Evolutionary conservation across 345 rosid species (phyloP).

Genomic region (Hibiscus mutabilis): DNA sequence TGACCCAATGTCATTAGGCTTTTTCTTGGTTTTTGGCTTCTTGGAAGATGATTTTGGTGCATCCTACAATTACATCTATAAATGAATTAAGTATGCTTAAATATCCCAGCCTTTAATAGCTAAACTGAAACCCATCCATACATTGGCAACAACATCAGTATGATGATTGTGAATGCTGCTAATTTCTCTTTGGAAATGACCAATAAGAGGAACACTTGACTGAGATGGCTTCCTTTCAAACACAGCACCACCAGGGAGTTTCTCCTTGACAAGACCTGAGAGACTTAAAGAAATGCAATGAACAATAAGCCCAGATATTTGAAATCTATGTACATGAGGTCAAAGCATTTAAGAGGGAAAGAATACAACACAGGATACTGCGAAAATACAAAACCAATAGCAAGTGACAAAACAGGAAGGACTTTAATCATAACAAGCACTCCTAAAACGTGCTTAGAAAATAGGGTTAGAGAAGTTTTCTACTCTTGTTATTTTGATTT

Average conservation of each 20-base stretch:
- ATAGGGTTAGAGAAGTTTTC: too few relatives aligned
- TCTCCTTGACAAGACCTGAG: slow-evolving; percentile 60
- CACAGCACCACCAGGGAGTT: slow-evolving; percentile 31
- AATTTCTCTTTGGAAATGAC: slow-evolving; percentile 38
- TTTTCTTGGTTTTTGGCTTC: slow-evolving; percentile 71
- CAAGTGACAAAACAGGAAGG: background rate
- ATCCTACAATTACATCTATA: slow-evolving; percentile 52
- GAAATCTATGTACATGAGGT: slow-evolving; percentile 15
- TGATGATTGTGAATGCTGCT: slow-evolving; percentile 33
- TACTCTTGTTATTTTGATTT: too few relatives aligned
- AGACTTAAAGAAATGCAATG: slow-evolving; percentile 54
- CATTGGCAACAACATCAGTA: slow-evolving; percentile 37
- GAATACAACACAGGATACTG: background rate
- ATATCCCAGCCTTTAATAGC: slow-evolving; percentile 11
- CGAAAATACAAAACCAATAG: background rate
- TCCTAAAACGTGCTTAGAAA: background rate
- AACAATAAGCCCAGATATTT: slow-evolving; percentile 40
- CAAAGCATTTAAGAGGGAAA: background rate
- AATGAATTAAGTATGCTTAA: slow-evolving; percentile 16
- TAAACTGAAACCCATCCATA: slow-evolving; percentile 31
- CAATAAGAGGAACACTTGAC: slow-evolving; percentile 30
- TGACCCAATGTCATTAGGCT: slow-evolving; percentile 33
- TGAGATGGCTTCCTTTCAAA: slow-evolving; percentile 45
- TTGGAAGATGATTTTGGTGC: slow-evolving; percentile 38
- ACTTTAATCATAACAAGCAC: background rate